phyloP scores from a whole-genome alignment of 2,329 filamentous ascomycete genomes.

The Elsinoe arachidis region DNA sequence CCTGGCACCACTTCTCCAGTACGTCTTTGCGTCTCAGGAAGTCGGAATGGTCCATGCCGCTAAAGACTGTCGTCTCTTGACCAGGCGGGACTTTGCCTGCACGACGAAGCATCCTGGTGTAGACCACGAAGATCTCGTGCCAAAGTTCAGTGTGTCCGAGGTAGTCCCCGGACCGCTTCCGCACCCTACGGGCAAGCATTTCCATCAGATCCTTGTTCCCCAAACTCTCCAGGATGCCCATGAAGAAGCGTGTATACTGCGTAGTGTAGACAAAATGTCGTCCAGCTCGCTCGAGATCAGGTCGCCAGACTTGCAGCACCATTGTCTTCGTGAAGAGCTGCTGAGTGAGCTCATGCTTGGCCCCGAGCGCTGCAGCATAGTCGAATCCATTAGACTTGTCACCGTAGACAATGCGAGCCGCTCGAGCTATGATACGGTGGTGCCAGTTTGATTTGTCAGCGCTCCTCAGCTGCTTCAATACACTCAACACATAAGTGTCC shows the following conservation, averaged over 20 bases:
- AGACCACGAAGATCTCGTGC: slow-evolving; percentile 52
- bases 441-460: slow-evolving; percentile 95
- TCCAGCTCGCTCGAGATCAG: slow-evolving; percentile 73
- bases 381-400: slow-evolving; percentile 38
- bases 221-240: slow-evolving; percentile 63
- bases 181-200: slow-evolving; percentile 65
- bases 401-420: slow-evolving; percentile 54
- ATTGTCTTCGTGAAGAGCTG: slow-evolving; percentile 93
- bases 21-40: slow-evolving; percentile 52
- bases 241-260: slow-evolving; percentile 76
- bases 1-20: slow-evolving; percentile 51
- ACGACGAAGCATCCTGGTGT: slow-evolving; percentile 50
- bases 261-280: slow-evolving; percentile 88
- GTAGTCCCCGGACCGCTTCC: slow-evolving; percentile 71
- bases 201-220: slow-evolving; percentile 70
- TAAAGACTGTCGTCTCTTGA: slow-evolving; percentile 58
- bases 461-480: slow-evolving; percentile 49
- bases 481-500: slow-evolving; percentile 55
- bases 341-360: slow-evolving; percentile 69
- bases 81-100: slow-evolving; percentile 50
- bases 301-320: slow-evolving; percentile 91
- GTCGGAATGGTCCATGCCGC: slow-evolving; percentile 54
- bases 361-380: slow-evolving; percentile 44
- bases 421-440: slow-evolving; percentile 77
- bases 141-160: slow-evolving; percentile 55